These are phyloP conservation scores for Eremothecium gossypii DNA, from an alignment of 1,139 yeast species.

Conservation along the genomic window DNA sequence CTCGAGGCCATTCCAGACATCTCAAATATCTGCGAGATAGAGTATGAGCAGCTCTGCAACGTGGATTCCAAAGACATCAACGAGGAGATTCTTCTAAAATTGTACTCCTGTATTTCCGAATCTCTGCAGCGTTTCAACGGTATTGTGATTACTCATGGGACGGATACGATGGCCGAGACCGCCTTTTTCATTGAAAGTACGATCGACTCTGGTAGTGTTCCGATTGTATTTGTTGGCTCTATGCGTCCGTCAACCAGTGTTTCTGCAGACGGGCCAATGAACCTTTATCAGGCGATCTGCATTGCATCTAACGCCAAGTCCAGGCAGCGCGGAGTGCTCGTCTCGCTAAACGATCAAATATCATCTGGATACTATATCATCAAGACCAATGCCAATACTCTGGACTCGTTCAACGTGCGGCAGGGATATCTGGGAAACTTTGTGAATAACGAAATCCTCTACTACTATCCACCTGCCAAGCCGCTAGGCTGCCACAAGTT, in stretches of 20 bases:
- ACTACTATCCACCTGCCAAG: constrained; percentile 53
- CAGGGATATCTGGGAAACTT: constrained; percentile 65
- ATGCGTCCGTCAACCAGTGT: constrained; percentile 67
- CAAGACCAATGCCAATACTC: constrained; percentile 58
- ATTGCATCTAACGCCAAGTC: constrained; percentile 47
- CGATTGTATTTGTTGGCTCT: constrained; percentile 60
- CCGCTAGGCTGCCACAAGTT: constrained; percentile 46
- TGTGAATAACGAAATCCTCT: constrained; percentile 56
- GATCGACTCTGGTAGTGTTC: constrained; percentile 44
- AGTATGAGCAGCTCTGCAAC: constrained; percentile 57
- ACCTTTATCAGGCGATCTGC: constrained; percentile 58
- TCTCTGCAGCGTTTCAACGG: constrained; percentile 37
- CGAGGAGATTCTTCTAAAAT: constrained; percentile 31
- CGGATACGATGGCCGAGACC: constrained; percentile 65
- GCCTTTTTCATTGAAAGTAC: constrained; percentile 59
- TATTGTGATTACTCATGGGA: constrained; percentile 62
- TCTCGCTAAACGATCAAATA: constrained; percentile 57
- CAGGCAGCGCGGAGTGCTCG: constrained; percentile 50
- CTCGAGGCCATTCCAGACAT: constrained; percentile 52
- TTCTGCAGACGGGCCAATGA: constrained; percentile 67
- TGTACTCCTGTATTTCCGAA: constrained; percentile 37
- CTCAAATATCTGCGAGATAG: constrained; percentile 46
- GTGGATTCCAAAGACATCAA: constrained; percentile 58
- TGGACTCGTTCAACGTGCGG: constrained; percentile 61
- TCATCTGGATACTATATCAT: constrained; percentile 64